Percentiles rank a stretch among this genome's conserved stretches.
Evolutionary conservation across 345 rosid species (phyloP).

Genomic region (Crucihimalaya himalaica): DNA sequence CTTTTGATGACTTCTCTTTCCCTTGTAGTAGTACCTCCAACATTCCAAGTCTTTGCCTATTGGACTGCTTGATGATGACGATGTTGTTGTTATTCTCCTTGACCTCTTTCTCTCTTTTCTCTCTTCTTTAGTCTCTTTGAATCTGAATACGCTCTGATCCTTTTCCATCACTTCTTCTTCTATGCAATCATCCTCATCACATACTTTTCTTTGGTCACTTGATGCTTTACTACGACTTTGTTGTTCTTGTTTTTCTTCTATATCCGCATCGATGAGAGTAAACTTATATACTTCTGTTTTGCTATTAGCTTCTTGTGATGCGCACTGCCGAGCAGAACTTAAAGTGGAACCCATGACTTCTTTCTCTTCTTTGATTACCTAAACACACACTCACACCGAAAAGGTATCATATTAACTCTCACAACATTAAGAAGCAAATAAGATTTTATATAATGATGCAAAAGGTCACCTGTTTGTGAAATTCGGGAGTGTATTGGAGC

Average conservation of each 20-base stretch:
- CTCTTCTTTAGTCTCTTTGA: constrained; percentile 13
- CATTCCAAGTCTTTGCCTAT: constrained; percentile 7
- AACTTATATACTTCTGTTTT: constrained; percentile 29
- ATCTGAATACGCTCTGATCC: constrained; percentile 27
- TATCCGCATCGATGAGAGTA: background rate
- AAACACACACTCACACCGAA: background rate
- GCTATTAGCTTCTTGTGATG: background rate
- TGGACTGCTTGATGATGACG: constrained; percentile 13
- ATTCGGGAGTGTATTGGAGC: constrained; percentile 50
- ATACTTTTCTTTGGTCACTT: background rate
- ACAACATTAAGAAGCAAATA: background rate
- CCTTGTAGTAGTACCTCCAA: constrained; percentile 26
- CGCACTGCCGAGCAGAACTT: background rate
- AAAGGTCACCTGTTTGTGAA: constrained; percentile 22
- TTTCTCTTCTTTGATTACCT: constrained; percentile 13
- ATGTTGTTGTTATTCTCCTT: constrained; percentile 22
- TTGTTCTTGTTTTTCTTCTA: constrained; percentile 12
- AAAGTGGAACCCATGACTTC: background rate
- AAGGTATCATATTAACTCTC: background rate
- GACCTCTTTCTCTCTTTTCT: constrained; percentile 17
- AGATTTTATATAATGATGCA: background rate
- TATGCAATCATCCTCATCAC: constrained; percentile 11
- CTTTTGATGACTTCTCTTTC: constrained; percentile 20
- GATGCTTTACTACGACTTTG: background rate
- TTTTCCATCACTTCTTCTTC: constrained; percentile 2